Base-by-base conservation (phyloP, 805 yeast species). In the Blastobotrys parvus region DNA sequence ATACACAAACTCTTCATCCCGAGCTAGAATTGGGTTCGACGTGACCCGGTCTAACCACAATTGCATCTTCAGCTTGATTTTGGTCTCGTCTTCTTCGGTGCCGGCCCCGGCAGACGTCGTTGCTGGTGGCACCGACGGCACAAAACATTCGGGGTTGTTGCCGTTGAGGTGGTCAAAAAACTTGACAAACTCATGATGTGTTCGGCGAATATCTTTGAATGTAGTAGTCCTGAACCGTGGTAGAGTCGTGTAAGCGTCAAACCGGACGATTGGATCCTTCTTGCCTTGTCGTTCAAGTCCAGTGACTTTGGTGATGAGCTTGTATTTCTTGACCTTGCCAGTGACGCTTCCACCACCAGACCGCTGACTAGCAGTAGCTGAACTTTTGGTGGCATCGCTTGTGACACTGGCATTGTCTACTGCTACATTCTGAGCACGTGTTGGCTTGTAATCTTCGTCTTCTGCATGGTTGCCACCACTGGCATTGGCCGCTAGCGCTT, bases 81-180 rank as follows among this genome's bases (percentile, higher is more conserved):
- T 75, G 42, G 68, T 67, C 39, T 70, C 71, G 55, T 86, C 94
- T 49, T 90, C 97, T 22, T 82, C 82, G 36, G 89, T 84, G 42
- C 84, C 84, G n/a, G 78, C 68, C 20, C 95, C 94, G 56, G 79
- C 89, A 16, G 88, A 73, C 1, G 95, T 82, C 4, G 69, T 72
- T 1, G 92, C 69, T 17, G 70, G 66, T 0, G 97, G 97, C 34
- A 92, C 68, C 4, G 94, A 79, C 0, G 97, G 97, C 3, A 92
- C 88, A 63, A 90, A 88, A 44, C 92, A 89, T 60, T 92, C 97
- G 25, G 90, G 80, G 55, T 88, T 82, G 31, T 94, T 84, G 17
- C 80, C 78, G 44, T 79, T 78, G 49, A 92, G 65, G 58, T 83
- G 90, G 51, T 77, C 78, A 62, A 84, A 85, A 55, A 92, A 76